Base-by-base conservation (phyloP, 225 moss, liverwort and hornwort species). In the Sphagnum tenellum region DNA sequence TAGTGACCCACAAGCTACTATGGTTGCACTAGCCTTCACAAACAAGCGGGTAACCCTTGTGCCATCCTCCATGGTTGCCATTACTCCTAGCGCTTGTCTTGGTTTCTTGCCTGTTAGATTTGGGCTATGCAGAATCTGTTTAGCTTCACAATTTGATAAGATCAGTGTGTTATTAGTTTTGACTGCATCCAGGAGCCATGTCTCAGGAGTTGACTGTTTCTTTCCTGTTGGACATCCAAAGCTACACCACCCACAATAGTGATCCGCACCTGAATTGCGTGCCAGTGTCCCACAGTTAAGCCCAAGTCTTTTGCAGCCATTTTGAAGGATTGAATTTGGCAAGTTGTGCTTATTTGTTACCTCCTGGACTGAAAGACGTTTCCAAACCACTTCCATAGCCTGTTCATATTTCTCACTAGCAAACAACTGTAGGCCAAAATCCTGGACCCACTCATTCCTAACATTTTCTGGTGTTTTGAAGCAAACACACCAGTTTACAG, bases 141-240 rank as follows among this genome's bases (percentile, higher is more conserved):
- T 69, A 0, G 50, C 95, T 13, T 47, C 45, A 55, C 89, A 92
- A 10, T 76, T 81, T 1, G 95, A 78, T 10, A 96, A 49, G 44
- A 96, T 71, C 3, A 85, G 49, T 0, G 86, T 79, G 12, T 84
- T 81, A 44, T 82, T 82, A 2, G 77, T 70, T 3, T 73, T 69
- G 9, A 72, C 84, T 3, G 95, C 95, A 13, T 96, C 95, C 6
- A 90, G 84, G 48, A 96, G 71, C 96, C 96, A 96, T 0, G 92
- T 96, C 76, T 88, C 84, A 0, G 83, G 66, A 2, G 90, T 92
- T 10, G 78, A 81, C 29, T 85, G 82, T 75, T 96, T 96, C 66
- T 77, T 72, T 9, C 90, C 96, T 2, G 65, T 73, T 5, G 74
- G 78, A 9, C 96, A 96, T 0, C 96, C 96, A 46, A 80, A 80